These are phyloP conservation scores for Epithemia pelagica DNA, from an alignment of 108 stramenopile genomes.

Conservation along the genomic window DNA sequence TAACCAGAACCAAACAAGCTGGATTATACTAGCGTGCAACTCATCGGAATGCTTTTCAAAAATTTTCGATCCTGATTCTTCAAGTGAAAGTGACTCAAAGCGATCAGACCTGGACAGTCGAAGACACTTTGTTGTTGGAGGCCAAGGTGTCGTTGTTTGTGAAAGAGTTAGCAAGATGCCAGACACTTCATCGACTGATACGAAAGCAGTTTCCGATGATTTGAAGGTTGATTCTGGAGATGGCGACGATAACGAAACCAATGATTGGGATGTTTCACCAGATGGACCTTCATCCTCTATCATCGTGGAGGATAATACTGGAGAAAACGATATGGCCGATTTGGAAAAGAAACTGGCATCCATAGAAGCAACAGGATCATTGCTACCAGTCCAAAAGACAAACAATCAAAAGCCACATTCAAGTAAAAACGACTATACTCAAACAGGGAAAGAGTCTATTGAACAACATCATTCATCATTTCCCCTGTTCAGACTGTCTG, in stretches of 20 bases:
- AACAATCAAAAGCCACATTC: constrained; percentile 3
- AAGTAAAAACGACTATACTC: too few relatives aligned
- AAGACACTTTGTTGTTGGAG: constrained; percentile 27
- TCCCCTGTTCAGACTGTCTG: constrained; percentile 9
- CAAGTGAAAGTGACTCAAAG: not conserved
- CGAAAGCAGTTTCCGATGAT: too few relatives aligned
- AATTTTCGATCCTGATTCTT: not conserved
- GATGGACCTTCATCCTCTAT: too few relatives aligned
- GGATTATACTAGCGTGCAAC: constrained; percentile 18
- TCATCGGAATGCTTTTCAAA: not conserved
- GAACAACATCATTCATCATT: constrained; percentile 11
- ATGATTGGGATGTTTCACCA: constrained; percentile 50
- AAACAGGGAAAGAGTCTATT: too few relatives aligned
- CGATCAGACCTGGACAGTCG: not conserved
- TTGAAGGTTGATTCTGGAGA: constrained; percentile 9
- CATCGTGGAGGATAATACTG: too few relatives aligned
- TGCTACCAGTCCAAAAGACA: constrained; percentile 12
- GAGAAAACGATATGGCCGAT: constrained; percentile 36
- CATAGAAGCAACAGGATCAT: constrained; percentile 21
- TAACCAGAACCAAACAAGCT: not conserved
- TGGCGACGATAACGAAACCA: constrained; percentile 12
- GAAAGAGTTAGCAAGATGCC: not conserved
- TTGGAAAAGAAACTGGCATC: constrained; percentile 54
- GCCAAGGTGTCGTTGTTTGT: constrained; percentile 34
- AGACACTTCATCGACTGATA: not conserved